Base-by-base conservation (phyloP, 176 grass and related monocot genomes). In the Poa pratensis region DNA sequence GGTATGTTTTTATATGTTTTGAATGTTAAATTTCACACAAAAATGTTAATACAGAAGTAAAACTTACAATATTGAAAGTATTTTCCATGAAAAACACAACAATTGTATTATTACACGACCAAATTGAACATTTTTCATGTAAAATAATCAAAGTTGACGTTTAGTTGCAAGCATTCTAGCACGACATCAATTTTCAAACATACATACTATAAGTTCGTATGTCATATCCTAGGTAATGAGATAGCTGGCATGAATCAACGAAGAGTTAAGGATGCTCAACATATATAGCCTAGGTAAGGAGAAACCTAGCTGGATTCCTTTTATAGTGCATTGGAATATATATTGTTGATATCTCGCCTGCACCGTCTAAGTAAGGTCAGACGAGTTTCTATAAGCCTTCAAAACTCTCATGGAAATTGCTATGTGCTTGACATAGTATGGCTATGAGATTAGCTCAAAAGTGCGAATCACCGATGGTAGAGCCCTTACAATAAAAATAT, bases 371-470 rank as follows among this genome's bases (percentile, higher is more conserved):
- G 7, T 19, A 82, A 46, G 35, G 13, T n/a, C n/a, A n/a, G n/a
- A n/a, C n/a, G n/a, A n/a, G n/a, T n/a, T n/a, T n/a, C n/a, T n/a
- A n/a, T n/a, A n/a, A n/a, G n/a, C n/a, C n/a, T n/a, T n/a, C n/a
- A n/a, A n/a, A n/a, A n/a, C n/a, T n/a, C n/a, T n/a, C n/a, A n/a
- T 87, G 68, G 74, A 81, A 55, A 70, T 87, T 91, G 75, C 85
- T 87, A 87, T 11, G 81, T 87, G 81, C 81, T 84, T 91, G 40
- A 76, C 51, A 14, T 71, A 7, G 81, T 32, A 76, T 90, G 73
- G 74, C 19, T 58, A 58, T 2, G 52, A 52, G 89, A 87, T 84
- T 81, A 87, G 76, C 74, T 79, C 19, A 73, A 79, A 86, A 86
- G 85, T 77, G 52, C 9, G 67, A 84, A 81, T 91, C 85, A 6